Base-by-base conservation (phyloP, 441 rosid genomes). In the Arabidopsis hybrid region DNA sequence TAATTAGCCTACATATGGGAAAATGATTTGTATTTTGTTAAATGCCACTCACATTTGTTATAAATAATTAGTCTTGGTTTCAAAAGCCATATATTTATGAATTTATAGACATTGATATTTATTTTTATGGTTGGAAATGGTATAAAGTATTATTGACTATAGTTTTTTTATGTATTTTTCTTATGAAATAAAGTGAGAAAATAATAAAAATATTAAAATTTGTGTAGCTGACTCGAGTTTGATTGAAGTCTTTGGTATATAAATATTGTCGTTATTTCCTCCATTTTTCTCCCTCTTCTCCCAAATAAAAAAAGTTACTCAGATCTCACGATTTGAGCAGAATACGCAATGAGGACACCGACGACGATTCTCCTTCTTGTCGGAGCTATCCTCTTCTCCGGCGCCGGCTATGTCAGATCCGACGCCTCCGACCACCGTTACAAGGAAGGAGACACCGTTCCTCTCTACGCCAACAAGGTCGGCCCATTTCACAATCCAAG, bases 391-490 rank as follows among this genome's bases (percentile, higher is more conserved):
- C 14, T 69, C 74, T 69, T 78, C 61, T 81, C 75, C 75, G 42
- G 65, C 49, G 45, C 31, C 11, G 55, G 8, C 35, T 13, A 38
- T 17, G 85, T 80, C 71, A 82, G 85, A 76, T 86, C 89, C 35
- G 82, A 68, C 66, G 85, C 83, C 1, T 84, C 85, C 1, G 79
- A 86, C 49, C 87, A 86, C 68, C 85, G 83, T 50, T 86, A 71
- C 80, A 82, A 86, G 52, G 86, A 81, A 4, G 85, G 87, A n/a
- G 86, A 79, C 12, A 68, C 31, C 42, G 89, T 84, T 63, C 86
- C 87, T 65, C 84, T 86, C n/a, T 84, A 79, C 75, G 89, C 86
- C 76, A 86, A 86, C 81, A 86, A 86, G 68, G 89, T 86, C 4
- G 86, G 87, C 13, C 89, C 89, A 2, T 86, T 84, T 69, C 85